Conservation (phyloP, 2,329 filamentous ascomycete genomes). For the Huntiella omanensis region DNA sequence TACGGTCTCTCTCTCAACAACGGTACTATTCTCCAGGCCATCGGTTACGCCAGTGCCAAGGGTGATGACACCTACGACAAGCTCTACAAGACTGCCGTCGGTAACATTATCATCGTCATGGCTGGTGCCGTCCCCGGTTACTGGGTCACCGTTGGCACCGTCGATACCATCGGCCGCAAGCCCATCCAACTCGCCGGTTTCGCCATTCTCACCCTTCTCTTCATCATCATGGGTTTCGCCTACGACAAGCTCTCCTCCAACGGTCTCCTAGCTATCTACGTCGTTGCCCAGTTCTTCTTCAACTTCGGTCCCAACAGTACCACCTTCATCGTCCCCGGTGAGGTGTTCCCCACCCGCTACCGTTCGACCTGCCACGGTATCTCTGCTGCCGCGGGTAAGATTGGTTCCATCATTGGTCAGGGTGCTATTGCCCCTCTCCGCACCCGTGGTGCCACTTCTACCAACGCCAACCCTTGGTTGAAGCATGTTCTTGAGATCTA, state of each 20-base stretch:
- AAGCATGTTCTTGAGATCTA: conserved; percentile 60
- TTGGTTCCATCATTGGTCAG: conserved; percentile 25
- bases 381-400: conserved; percentile 34
- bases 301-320: conserved; percentile 40
- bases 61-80: conserved; percentile 42
- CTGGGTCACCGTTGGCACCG: conserved; percentile 58
- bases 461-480: conserved; percentile 41
- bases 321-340: conserved; percentile 37
- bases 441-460: conserved; percentile 23
- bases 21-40: conserved; percentile 48
- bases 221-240: conserved; percentile 23
- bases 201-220: conserved; percentile 39
- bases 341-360: conserved; percentile 38
- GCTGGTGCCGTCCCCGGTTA: conserved; percentile 67
- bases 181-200: conserved; percentile 53
- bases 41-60: conserved; percentile 42
- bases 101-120: conserved; percentile 61
- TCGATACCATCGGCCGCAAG: conserved; percentile 60
- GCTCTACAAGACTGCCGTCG: conserved; percentile 56
- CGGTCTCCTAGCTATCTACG: conserved; percentile 36
- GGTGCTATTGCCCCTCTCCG: conserved; percentile 37
- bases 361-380: conserved; percentile 38
- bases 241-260: conserved; percentile 27
- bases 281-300: conserved; percentile 24
- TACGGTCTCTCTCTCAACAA: conserved; percentile 62